These are phyloP conservation scores for Pinus taeda DNA, from an alignment of 75 land plant species.

Conservation along the genomic window DNA sequence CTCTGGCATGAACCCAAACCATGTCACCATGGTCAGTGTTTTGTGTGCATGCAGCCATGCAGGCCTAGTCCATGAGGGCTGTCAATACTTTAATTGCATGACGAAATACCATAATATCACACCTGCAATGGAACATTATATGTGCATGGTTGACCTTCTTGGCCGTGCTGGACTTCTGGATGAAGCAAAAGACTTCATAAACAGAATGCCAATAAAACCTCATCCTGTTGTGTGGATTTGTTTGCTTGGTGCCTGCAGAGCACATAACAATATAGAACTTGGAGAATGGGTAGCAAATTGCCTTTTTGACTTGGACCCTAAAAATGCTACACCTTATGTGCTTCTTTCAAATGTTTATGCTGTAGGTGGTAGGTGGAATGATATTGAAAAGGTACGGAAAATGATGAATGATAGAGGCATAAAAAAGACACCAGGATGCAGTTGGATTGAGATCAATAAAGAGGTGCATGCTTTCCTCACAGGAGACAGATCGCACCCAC, in stretches of 20 bases:
- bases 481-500: conserved; percentile 4
- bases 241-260: conserved; percentile 3
- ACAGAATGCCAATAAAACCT: conserved; percentile 2
- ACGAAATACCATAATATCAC: neutral
- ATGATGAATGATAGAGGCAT: neutral
- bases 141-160: conserved; percentile 7
- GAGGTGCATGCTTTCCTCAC: neutral
- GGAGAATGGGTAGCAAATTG: neutral
- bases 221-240: neutral
- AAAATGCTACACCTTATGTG: neutral
- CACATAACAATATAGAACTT: neutral
- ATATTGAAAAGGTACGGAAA: neutral
- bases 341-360: conserved; percentile 8
- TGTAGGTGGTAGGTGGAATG: neutral
- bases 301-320: neutral
- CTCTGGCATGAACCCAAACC: conserved; percentile 7
- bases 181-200: neutral
- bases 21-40: conserved; percentile 4
- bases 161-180: conserved; percentile 3
- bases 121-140: conserved; percentile 2
- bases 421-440: conserved; percentile 6
- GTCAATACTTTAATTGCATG: neutral
- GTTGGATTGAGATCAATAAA: neutral
- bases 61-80: neutral
- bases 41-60: conserved; percentile 11